Evolutionary conservation across 2,329 filamentous ascomycete species (phyloP).

Genomic region (Phaeosphaeria sp.): DNA sequence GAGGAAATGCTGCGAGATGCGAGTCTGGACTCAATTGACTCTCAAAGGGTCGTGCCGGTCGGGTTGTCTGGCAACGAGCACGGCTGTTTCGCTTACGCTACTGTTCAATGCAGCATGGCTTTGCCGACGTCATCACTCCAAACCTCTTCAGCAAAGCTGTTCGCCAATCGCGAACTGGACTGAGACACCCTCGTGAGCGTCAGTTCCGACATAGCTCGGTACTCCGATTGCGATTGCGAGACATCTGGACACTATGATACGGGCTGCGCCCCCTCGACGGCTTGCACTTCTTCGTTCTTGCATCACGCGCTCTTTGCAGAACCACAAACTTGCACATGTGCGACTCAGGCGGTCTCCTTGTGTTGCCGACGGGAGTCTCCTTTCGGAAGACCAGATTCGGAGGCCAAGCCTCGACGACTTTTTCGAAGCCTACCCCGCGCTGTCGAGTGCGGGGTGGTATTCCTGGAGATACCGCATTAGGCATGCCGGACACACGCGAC

Average conservation of each 20-base stretch:
- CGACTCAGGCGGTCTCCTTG: neutral
- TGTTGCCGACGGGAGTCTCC: neutral
- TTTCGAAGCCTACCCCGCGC: constrained; percentile 2
- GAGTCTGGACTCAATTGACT: neutral
- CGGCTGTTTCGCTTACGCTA: constrained; percentile 11
- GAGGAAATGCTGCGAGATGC: neutral
- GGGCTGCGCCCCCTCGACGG: neutral
- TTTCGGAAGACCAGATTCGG: constrained; percentile 2
- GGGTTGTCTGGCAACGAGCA: constrained; percentile 1
- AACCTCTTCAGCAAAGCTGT: neutral
- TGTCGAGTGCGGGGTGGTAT: constrained; percentile 3
- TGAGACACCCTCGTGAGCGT: neutral
- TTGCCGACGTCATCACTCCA: constrained; percentile 9
- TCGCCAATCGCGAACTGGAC: neutral
- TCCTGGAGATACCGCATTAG: constrained; percentile 2
- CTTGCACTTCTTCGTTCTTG: neutral
- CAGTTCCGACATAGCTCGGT: neutral
- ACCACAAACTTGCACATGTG: neutral
- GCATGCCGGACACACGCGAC: constrained; percentile 1
- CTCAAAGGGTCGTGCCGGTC: constrained; percentile 1
- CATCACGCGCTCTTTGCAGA: neutral
- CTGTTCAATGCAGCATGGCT: constrained; percentile 3
- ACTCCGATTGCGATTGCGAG: neutral
- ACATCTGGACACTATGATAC: neutral
- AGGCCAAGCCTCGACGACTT: neutral